Conservation (phyloP, 257 asterid species). For the Ilex aquifolium region DNA sequence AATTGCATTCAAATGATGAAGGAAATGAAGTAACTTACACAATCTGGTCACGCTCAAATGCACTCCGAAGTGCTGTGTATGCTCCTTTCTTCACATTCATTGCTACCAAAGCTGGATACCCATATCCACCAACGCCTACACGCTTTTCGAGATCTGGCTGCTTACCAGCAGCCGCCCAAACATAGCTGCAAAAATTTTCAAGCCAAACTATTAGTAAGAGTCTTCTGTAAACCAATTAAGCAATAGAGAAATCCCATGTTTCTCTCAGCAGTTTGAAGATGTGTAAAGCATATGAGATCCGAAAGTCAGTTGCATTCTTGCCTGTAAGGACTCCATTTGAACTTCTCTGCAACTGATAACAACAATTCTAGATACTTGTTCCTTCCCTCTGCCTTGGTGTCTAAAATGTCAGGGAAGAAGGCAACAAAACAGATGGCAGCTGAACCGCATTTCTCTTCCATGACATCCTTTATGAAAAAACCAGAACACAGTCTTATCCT, state of each 20-base stretch:
- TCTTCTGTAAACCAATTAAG: no score
- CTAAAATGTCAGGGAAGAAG: conserved; percentile 92
- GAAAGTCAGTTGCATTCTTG: conserved; percentile 21
- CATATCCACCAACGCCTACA: conserved; percentile 94
- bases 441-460: conserved; percentile 91
- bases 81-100: conserved; percentile 78
- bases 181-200: conserved; percentile 44
- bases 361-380: conserved; percentile 65
- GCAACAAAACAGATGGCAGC: conserved; percentile 89
- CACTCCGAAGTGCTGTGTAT: conserved; percentile 79
- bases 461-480: conserved; percentile 43
- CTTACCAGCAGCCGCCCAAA: conserved; percentile 92
- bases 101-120: conserved; percentile 91
- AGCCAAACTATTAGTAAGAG: no score
- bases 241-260: no score
- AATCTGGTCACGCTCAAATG: conserved; percentile 64
- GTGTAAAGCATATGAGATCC: no score
- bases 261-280: no score
- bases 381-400: conserved; percentile 90
- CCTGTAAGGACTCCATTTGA: conserved; percentile 84
- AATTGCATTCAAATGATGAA: background rate
- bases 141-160: conserved; percentile 83
- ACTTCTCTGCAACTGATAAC: conserved; percentile 81
- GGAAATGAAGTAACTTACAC: conserved; percentile 34
- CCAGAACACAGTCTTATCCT: no score